Evolutionary conservation across 345 rosid species (phyloP).

Genomic region (Brassica rapa): DNA sequence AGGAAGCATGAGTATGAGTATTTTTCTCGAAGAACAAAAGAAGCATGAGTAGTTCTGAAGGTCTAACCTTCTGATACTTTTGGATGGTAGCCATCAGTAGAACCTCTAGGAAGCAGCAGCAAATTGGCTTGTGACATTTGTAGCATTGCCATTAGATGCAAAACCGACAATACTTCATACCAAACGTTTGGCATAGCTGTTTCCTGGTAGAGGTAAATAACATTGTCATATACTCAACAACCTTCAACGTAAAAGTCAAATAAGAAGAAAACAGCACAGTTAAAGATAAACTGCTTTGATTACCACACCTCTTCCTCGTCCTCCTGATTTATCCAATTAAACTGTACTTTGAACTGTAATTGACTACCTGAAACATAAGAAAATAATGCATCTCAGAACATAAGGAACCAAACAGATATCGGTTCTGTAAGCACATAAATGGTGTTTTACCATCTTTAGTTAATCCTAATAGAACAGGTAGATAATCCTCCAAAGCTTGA

Average conservation of each 20-base stretch:
- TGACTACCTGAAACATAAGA: slow-evolving; percentile 55
- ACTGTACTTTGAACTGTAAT: slow-evolving; percentile 70
- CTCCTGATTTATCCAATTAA: slow-evolving; percentile 93
- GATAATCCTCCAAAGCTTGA: slow-evolving; percentile 94
- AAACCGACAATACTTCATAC: slow-evolving; percentile 92
- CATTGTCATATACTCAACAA: slow-evolving; percentile 19
- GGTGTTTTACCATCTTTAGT: slow-evolving; percentile 72
- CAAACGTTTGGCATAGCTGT: slow-evolving; percentile 83
- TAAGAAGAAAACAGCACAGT: slow-evolving; percentile 6
- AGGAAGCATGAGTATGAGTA: neutral
- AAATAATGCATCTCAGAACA: slow-evolving; percentile 15
- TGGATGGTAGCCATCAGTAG: slow-evolving; percentile 75
- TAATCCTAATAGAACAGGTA: slow-evolving; percentile 88
- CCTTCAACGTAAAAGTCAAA: neutral
- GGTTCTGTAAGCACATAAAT: slow-evolving; percentile 1
- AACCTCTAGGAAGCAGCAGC: slow-evolving; percentile 89
- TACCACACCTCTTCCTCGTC: slow-evolving; percentile 82
- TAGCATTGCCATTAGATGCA: slow-evolving; percentile 97
- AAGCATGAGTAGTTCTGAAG: neutral
- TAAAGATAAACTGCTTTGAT: slow-evolving; percentile 14
- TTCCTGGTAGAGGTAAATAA: slow-evolving; percentile 62
- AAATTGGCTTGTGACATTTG: slow-evolving; percentile 85
- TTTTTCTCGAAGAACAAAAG: neutral
- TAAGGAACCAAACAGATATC: slow-evolving; percentile 7
- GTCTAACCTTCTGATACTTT: slow-evolving; percentile 96